Evolutionary conservation across 129 eudicot species (phyloP).

Genomic region (Escallonia rubra): DNA sequence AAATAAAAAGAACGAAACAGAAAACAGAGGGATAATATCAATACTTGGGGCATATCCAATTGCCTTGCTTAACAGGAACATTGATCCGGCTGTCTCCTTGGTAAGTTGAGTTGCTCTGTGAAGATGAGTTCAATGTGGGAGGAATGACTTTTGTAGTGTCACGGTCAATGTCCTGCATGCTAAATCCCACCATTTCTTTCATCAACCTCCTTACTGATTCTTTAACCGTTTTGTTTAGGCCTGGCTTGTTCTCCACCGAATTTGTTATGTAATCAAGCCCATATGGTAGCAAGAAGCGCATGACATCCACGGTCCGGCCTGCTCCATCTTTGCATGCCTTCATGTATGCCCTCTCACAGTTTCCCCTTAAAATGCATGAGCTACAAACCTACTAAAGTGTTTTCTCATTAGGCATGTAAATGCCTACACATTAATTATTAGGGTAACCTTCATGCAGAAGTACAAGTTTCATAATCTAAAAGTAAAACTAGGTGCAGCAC

Average conservation of each 20-base stretch:
- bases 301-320: conserved; percentile 69
- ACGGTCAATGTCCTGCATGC: conserved; percentile 19
- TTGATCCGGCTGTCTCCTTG: conserved; percentile 21
- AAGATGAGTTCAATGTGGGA: conserved; percentile 12
- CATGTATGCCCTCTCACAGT: conserved; percentile 67
- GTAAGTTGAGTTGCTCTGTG: conserved; percentile 18
- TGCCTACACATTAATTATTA: background rate
- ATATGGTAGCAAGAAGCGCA: conserved; percentile 61
- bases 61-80: conserved; percentile 30
- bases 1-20: background rate
- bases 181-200: conserved; percentile 46
- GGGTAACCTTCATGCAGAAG: background rate
- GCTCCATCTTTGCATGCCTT: conserved; percentile 52
- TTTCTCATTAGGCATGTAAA: too few species aligned
- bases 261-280: conserved; percentile 43
- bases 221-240: conserved; percentile 36
- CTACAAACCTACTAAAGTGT: conserved; percentile 64
- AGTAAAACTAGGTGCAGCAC: conserved; percentile 9
- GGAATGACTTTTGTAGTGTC: conserved; percentile 16
- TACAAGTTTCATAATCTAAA: background rate
- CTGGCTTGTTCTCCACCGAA: conserved; percentile 34
- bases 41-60: conserved; percentile 72
- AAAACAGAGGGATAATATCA: background rate
- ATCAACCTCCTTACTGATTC: conserved; percentile 59
- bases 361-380: conserved; percentile 72